These are phyloP conservation scores for Xylogone sp. DNA, from an alignment of 2,329 filamentous ascomycete species.

Conservation along the genomic window DNA sequence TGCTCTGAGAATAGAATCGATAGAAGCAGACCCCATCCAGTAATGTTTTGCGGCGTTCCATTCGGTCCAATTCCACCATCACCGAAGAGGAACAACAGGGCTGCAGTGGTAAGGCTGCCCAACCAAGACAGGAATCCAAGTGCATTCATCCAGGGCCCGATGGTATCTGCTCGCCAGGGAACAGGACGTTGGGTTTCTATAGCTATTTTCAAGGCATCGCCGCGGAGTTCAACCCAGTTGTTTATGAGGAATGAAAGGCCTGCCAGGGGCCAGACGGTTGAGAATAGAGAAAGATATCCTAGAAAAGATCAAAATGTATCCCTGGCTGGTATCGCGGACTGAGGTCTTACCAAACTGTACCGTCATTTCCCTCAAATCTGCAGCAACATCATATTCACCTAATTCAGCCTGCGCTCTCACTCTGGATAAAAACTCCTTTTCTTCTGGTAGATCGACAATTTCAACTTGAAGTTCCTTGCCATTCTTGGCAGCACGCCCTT, in stretches of 20 bases:
- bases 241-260: constrained; percentile 86
- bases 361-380: constrained; percentile 90
- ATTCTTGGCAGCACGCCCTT: constrained; percentile 53
- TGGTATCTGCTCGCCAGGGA: constrained; percentile 86
- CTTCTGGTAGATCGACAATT: constrained; percentile 67
- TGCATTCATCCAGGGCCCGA: constrained; percentile 86
- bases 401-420: constrained; percentile 82
- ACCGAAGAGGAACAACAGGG: constrained; percentile 86
- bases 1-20: constrained; percentile 86
- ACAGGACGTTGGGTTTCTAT: constrained; percentile 84
- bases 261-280: constrained; percentile 91
- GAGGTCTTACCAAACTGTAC: constrained; percentile 64
- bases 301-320: constrained; percentile 27
- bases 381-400: constrained; percentile 81
- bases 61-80: constrained; percentile 61
- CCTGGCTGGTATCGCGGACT: not conserved
- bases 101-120: constrained; percentile 81
- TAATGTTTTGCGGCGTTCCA: constrained; percentile 66
- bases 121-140: constrained; percentile 92
- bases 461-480: constrained; percentile 34
- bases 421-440: constrained; percentile 73
- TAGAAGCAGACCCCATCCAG: constrained; percentile 75
- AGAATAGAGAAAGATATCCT: constrained; percentile 88
- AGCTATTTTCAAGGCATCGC: constrained; percentile 92
- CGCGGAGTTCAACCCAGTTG: constrained; percentile 93